Evolutionary conservation across 148 eudicot species (phyloP), one percentile per base, ranked within the genome.

Genomic region (Heliosperma pusillum): DNA sequence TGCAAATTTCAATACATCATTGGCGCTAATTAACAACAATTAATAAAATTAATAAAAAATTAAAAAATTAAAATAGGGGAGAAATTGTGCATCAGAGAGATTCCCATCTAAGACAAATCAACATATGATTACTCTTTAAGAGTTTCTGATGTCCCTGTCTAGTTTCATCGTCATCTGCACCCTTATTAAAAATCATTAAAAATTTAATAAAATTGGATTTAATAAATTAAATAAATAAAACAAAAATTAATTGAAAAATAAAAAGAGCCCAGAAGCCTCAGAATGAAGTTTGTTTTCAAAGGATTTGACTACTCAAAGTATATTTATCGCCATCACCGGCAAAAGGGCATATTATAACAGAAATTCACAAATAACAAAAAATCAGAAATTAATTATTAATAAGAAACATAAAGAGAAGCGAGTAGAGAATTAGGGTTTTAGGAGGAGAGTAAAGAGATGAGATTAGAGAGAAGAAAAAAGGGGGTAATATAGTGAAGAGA

Each of bases 141-240:
- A 42, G 78, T 2, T 66, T 78, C 81, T 81, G 81, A 78, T 81
- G 84, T 81, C 84, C 84, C 84, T 81, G 84, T 81, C 84, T n/a
- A 79, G 68, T 20, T 73, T 74, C 70, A 73, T 77, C 84, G 33
- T 81, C 81, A 77, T 62, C 8, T 81, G 78, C 82, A 79, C 55
- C 1, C 0, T 12, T 0, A 21, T 22, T 5, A 7, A 10, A 63
- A 1, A 1, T 10, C 7, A 2, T 40, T n/a, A n/a, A n/a, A n/a
- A n/a, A n/a, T n/a, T n/a, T n/a, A n/a, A n/a, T n/a, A n/a, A n/a
- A n/a, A n/a, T n/a, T n/a, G n/a, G n/a, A n/a, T n/a, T n/a, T n/a
- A n/a, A n/a, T n/a, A n/a, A n/a, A n/a, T n/a, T n/a, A n/a, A n/a
- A n/a, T n/a, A n/a, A n/a, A 61, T 11, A 42, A 0, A 42, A 42